A percentile compares a stretch with the other conserved stretches of the same genome.
phyloP scores from a whole-genome alignment of 305 asterid species.

The Fraxinus sp. region DNA sequence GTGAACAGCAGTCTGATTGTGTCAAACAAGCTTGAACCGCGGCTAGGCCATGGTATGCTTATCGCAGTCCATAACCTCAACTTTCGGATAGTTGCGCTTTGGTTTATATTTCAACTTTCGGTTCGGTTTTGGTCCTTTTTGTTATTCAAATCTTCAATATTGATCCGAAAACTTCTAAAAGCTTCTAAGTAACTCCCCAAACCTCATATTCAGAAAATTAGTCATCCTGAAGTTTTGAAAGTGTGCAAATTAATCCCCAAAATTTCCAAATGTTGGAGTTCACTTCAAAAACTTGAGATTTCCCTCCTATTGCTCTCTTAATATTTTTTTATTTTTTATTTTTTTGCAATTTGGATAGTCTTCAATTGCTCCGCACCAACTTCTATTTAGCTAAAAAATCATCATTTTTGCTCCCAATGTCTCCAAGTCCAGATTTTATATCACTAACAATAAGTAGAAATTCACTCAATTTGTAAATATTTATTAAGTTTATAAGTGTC shows the following conservation, averaged over 20 bases:
- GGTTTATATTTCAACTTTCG: neutral
- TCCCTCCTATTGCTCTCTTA: too few species aligned
- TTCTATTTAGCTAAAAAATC: too few species aligned
- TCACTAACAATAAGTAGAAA: too few species aligned
- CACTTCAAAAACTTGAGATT: neutral
- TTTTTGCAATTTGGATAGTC: too few species aligned
- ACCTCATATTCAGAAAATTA: neutral
- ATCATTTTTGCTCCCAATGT: too few species aligned
- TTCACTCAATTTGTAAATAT: too few species aligned
- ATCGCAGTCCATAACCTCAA: neutral
- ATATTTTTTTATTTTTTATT: too few species aligned
- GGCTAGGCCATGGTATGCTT: neutral
- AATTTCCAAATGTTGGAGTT: neutral
- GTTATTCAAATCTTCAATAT: neutral
- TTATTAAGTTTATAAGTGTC: too few species aligned
- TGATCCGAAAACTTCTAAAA: neutral
- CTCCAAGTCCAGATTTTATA: too few species aligned
- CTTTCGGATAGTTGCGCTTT: neutral
- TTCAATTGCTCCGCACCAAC: too few species aligned
- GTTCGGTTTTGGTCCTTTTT: neutral
- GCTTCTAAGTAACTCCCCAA: neutral
- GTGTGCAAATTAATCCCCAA: neutral
- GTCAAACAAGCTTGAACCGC: neutral
- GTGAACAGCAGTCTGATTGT: too few species aligned
- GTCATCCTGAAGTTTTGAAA: neutral